Conservation (phyloP, 1,284 basidiomycete genomes). For the Marasmius sp. region DNA sequence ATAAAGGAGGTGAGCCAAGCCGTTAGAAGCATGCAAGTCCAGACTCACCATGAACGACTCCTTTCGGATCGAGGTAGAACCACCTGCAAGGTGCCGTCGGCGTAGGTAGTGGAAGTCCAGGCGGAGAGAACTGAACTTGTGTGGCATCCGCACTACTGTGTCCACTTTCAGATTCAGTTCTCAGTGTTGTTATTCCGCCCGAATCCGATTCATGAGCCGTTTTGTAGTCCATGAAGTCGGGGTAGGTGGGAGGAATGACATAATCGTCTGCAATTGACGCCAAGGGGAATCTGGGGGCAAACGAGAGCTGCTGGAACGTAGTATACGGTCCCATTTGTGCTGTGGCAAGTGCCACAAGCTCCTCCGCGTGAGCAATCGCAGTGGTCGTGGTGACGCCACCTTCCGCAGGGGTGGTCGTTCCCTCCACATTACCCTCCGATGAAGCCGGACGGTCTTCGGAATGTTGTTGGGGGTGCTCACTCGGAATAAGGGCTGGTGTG, state of each 20-base stretch:
- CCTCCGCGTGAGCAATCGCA: conserved; percentile 52
- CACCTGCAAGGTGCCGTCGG: conserved; percentile 67
- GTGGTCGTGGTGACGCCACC: conserved; percentile 17
- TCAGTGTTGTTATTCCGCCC: conserved; percentile 24
- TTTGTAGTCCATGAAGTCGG: conserved; percentile 71
- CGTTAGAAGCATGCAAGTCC: not conserved
- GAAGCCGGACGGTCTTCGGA: conserved; percentile 13
- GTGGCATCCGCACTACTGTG: conserved; percentile 42
- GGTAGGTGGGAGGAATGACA: conserved; percentile 85
- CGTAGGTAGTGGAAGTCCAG: conserved; percentile 70
- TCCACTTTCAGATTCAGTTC: conserved; percentile 32
- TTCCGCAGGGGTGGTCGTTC: conserved; percentile 26
- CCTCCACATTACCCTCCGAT: conserved; percentile 13
- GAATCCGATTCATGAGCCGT: conserved; percentile 56
- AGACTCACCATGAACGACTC: conserved; percentile 67
- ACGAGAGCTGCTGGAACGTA: conserved; percentile 84
- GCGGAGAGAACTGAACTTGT: conserved; percentile 71
- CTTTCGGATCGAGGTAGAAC: conserved; percentile 81
- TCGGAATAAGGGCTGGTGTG: conserved; percentile 40
- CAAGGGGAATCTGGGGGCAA: conserved; percentile 80
- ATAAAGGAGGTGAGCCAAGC: conserved; percentile 6
- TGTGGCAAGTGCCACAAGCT: conserved; percentile 65
- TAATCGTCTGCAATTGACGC: conserved; percentile 86
- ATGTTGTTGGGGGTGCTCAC: conserved; percentile 37
- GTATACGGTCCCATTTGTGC: conserved; percentile 79